A percentile compares a stretch with the other conserved stretches of the same genome.
These are phyloP conservation scores for Russula sp. DNA, from an alignment of 768 basidiomycete species.

Conservation along the genomic window DNA sequence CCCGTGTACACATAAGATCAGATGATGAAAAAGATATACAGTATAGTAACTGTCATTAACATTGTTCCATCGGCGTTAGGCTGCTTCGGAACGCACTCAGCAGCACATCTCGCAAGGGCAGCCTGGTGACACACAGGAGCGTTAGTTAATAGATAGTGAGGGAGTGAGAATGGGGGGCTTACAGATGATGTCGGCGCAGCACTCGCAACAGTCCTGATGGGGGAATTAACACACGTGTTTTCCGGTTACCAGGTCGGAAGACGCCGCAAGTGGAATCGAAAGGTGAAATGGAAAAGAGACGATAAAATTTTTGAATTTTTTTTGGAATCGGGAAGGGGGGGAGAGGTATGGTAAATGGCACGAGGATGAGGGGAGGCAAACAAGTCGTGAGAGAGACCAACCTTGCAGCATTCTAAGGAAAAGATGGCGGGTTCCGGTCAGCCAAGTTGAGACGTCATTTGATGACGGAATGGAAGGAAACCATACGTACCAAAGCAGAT, in stretches of 20 bases:
- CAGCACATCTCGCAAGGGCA: slow-evolving; percentile 79
- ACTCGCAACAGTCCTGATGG: slow-evolving; percentile 65
- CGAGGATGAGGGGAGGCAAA: slow-evolving; percentile 4
- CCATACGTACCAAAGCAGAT: slow-evolving; percentile 61
- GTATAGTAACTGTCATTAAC: background rate
- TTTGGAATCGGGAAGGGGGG: background rate
- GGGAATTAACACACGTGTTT: background rate
- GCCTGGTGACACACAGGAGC: slow-evolving; percentile 40
- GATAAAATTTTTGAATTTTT: background rate
- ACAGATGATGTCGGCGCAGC: slow-evolving; percentile 69
- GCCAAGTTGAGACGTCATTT: too few species aligned
- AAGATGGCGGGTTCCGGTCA: background rate
- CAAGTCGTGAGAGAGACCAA: slow-evolving; percentile 34
- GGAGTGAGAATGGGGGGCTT: slow-evolving; percentile 35
- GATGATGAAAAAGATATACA: background rate
- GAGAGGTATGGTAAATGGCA: background rate
- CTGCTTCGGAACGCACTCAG: background rate
- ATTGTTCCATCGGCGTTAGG: background rate
- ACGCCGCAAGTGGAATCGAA: background rate
- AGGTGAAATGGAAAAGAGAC: background rate
- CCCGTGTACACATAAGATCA: background rate
- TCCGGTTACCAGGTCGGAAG: background rate
- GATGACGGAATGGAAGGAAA: background rate
- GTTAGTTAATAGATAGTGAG: background rate
- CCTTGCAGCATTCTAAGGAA: slow-evolving; percentile 65